A percentile compares a stretch with the other conserved stretches of the same genome.
Evolutionary conservation across 805 yeast genomes (phyloP).

Genomic region (Suhomyces pyralidae): DNA sequence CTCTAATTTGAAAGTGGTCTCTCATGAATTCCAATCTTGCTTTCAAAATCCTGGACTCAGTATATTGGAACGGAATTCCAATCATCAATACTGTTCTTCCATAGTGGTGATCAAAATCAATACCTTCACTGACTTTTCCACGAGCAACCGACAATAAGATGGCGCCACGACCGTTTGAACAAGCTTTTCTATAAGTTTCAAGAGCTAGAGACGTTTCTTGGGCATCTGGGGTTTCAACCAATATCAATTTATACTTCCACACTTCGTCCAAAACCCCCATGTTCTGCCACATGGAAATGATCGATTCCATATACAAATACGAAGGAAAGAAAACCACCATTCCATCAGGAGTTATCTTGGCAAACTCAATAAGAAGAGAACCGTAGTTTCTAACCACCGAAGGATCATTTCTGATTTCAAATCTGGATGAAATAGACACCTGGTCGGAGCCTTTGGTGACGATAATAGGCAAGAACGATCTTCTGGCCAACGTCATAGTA

Average conservation of each 20-base stretch:
- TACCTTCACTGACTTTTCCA: constrained; percentile 98
- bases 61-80: constrained; percentile 98
- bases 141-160: constrained; percentile 95
- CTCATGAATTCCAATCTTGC: constrained; percentile 92
- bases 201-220: constrained; percentile 95
- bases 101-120: constrained; percentile 97
- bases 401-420: constrained; percentile 96
- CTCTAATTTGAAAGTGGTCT: constrained; percentile 89
- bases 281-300: constrained; percentile 97
- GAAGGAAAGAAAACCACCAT: constrained; percentile 97
- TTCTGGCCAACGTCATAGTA: constrained; percentile 89
- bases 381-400: constrained; percentile 97
- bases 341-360: constrained; percentile 97
- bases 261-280: constrained; percentile 98
- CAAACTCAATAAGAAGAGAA: constrained; percentile 82
- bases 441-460: constrained; percentile 98
- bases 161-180: constrained; percentile 97
- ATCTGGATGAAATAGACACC: constrained; percentile 92
- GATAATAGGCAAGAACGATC: constrained; percentile 91
- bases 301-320: constrained; percentile 95
- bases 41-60: constrained; percentile 92
- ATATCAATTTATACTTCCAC: constrained; percentile 92
- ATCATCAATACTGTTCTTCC: constrained; percentile 98
- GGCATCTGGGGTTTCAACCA: constrained; percentile 98
- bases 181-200: constrained; percentile 94